Evolutionary conservation across 2,329 filamentous ascomycete genomes (phyloP).

Genomic region (Hansfordia pulvinata): DNA sequence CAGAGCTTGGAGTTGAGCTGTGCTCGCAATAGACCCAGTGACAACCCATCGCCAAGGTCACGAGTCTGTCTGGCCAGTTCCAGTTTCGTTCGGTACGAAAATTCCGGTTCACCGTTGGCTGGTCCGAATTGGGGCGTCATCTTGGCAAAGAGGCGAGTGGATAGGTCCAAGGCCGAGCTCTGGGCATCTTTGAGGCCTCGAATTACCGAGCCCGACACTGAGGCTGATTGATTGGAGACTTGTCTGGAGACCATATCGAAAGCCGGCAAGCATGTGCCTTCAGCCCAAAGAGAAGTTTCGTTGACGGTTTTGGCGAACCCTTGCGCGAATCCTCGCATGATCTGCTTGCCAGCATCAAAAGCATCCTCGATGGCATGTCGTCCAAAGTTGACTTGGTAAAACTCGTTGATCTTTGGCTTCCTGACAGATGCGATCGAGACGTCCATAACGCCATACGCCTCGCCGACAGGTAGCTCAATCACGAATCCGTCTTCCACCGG

Average conservation of each 20-base stretch:
- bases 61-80: conserved; percentile 18
- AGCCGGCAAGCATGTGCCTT: conserved; percentile 16
- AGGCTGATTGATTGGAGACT: conserved; percentile 14
- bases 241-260: conserved; percentile 17
- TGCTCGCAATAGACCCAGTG: conserved; percentile 33
- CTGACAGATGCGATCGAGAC: conserved; percentile 43
- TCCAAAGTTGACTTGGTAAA: conserved; percentile 46
- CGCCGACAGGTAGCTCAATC: conserved; percentile 35
- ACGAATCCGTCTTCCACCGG: conserved; percentile 35
- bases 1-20: conserved; percentile 42
- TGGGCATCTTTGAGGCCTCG: conserved; percentile 12
- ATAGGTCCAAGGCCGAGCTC: conserved; percentile 9
- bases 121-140: conserved; percentile 10
- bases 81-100: too few species aligned
- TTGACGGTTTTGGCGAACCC: conserved; percentile 26
- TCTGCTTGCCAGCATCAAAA: conserved; percentile 27
- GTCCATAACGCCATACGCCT: conserved; percentile 43
- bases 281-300: conserved; percentile 18
- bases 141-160: conserved; percentile 8
- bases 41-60: conserved; percentile 24
- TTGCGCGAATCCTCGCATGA: conserved; percentile 23
- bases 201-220: conserved; percentile 15
- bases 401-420: conserved; percentile 47
- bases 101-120: too few species aligned
- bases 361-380: conserved; percentile 29